Conservation (phyloP, 2,329 filamentous ascomycete species). For the Lojkania enalia region DNA sequence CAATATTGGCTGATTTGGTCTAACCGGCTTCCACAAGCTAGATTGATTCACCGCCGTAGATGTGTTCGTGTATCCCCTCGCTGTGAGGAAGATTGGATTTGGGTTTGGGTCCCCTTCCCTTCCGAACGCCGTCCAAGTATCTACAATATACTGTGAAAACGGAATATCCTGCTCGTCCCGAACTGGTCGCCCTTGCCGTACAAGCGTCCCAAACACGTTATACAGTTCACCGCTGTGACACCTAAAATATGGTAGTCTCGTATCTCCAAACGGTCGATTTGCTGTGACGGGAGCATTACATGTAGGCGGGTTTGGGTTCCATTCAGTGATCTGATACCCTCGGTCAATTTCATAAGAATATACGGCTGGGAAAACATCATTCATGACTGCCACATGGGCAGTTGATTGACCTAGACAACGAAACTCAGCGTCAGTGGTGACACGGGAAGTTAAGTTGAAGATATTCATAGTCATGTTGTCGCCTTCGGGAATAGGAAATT, state of each 20-base stretch:
- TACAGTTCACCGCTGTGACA: conserved; percentile 40
- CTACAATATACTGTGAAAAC: conserved; percentile 36
- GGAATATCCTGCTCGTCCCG: conserved; percentile 37
- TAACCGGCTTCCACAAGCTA: conserved; percentile 21
- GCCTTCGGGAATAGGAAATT: conserved; percentile 26
- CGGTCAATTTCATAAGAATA: conserved; percentile 41
- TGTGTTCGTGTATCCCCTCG: conserved; percentile 34
- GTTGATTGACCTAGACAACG: conserved; percentile 38
- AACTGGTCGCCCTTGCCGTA: conserved; percentile 37
- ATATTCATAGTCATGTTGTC: conserved; percentile 38
- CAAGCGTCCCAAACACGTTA: conserved; percentile 37
- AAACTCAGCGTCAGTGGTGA: conserved; percentile 36
- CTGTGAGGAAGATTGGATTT: conserved; percentile 21
- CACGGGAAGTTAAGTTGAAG: conserved; percentile 38
- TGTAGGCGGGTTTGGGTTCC: conserved; percentile 32
- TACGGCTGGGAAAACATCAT: conserved; percentile 25
- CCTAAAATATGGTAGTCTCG: conserved; percentile 26
- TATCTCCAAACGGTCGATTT: conserved; percentile 30
- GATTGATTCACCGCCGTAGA: conserved; percentile 14
- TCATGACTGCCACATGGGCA: conserved; percentile 23
- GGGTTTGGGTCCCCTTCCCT: conserved; percentile 32
- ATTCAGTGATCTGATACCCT: conserved; percentile 31
- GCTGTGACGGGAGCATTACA: conserved; percentile 40
- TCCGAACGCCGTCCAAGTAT: conserved; percentile 40
- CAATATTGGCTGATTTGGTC: conserved; percentile 12